Conservation (phyloP, 371 early-diverging fungal species). For the Lichtheimia hyalospora region DNA sequence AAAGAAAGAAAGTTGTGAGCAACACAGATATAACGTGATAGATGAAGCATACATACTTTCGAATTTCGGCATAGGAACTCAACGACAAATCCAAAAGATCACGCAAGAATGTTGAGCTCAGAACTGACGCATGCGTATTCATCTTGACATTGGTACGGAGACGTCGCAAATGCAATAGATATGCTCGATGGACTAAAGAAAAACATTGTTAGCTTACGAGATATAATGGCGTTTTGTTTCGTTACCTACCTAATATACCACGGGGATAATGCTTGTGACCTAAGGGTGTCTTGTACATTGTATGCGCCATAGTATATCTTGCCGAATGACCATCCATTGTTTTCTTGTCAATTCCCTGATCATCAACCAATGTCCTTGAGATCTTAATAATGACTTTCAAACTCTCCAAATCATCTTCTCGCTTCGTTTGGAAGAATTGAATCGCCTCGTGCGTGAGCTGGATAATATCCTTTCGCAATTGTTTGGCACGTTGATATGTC, state of each 20-base stretch:
- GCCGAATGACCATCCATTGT: conserved; percentile 48
- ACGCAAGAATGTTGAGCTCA: conserved; percentile 37
- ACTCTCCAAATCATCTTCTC: conserved; percentile 79
- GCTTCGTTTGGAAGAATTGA: conserved; percentile 44
- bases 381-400: conserved; percentile 70
- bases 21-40: neutral
- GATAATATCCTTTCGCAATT: conserved; percentile 56
- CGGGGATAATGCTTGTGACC: conserved; percentile 53
- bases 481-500: conserved; percentile 39
- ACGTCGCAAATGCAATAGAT: conserved; percentile 58
- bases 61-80: conserved; percentile 75
- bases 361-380: conserved; percentile 54
- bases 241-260: conserved; percentile 36
- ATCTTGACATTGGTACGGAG: conserved; percentile 60
- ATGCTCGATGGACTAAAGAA: conserved; percentile 44
- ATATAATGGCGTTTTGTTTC: neutral
- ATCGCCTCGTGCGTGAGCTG: conserved; percentile 54
- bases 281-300: conserved; percentile 41
- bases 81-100: conserved; percentile 68
- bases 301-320: conserved; percentile 64
- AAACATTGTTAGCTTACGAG: neutral
- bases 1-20: neutral
- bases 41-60: conserved; percentile 42
- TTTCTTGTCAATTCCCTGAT: conserved; percentile 66
- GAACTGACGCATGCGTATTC: conserved; percentile 36